These are phyloP conservation scores for Elongisporangium anandrum DNA, from an alignment of 352 stramenopile genomes.

Conservation along the genomic window DNA sequence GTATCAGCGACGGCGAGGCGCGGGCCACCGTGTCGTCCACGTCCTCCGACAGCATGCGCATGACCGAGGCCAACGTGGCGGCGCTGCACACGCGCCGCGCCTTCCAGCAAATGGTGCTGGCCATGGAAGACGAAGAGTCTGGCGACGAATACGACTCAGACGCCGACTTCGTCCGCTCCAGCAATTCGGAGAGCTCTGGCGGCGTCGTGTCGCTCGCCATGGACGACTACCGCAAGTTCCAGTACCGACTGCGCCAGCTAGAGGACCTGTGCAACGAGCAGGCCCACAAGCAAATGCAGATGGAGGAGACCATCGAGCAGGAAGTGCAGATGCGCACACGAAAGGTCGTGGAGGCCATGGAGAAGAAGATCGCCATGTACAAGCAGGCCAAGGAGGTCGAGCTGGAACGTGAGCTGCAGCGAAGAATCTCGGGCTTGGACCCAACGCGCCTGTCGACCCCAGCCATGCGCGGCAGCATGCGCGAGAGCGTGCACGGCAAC, in stretches of 20 bases:
- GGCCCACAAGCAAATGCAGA: slow-evolving; percentile 57
- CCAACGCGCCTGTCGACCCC: slow-evolving; percentile 5
- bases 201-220: slow-evolving; percentile 49
- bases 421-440: slow-evolving; percentile 23
- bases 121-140: slow-evolving; percentile 72
- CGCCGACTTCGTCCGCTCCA: slow-evolving; percentile 14
- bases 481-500: slow-evolving; percentile 30
- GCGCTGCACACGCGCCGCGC: slow-evolving; percentile 72
- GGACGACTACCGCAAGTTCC: slow-evolving; percentile 82
- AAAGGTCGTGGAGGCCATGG: slow-evolving; percentile 68
- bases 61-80: slow-evolving; percentile 64
- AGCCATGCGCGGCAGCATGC: slow-evolving; percentile 18
- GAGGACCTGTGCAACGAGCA: slow-evolving; percentile 74
- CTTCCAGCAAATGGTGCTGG: slow-evolving; percentile 84
- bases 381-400: slow-evolving; percentile 82
- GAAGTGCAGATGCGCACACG: slow-evolving; percentile 61
- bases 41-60: slow-evolving; percentile 14
- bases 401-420: slow-evolving; percentile 73
- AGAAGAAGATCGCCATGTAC: slow-evolving; percentile 85
- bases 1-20: slow-evolving; percentile 2
- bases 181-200: slow-evolving; percentile 17
- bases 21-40: slow-evolving; percentile 2
- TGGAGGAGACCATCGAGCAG: slow-evolving; percentile 76
- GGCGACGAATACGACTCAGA: slow-evolving; percentile 62
- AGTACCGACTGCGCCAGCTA: slow-evolving; percentile 73